Evolutionary conservation across 2,329 filamentous ascomycete genomes (phyloP).

Genomic region (Onygenales sp.): DNA sequence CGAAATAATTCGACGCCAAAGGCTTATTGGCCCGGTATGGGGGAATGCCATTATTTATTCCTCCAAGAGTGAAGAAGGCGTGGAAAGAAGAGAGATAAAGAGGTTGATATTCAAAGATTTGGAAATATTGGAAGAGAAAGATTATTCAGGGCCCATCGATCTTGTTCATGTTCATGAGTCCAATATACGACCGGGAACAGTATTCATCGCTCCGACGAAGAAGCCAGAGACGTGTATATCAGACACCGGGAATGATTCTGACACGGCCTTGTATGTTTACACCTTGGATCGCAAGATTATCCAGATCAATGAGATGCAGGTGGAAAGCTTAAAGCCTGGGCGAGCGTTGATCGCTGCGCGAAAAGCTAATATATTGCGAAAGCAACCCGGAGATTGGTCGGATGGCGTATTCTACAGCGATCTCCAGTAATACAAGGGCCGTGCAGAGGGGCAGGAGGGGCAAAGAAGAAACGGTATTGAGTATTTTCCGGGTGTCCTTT

Average conservation of each 20-base stretch:
- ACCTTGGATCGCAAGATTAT: slow-evolving; percentile 27
- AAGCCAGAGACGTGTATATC: no score
- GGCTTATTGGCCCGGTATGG: slow-evolving; percentile 61
- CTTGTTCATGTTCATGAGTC: no score
- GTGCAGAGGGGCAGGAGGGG: background rate
- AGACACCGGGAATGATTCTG: background rate
- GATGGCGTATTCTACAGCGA: slow-evolving; percentile 26
- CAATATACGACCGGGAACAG: no score
- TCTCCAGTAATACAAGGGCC: slow-evolving; percentile 10
- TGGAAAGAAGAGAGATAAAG: slow-evolving; percentile 18
- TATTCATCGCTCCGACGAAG: no score
- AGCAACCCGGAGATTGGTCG: slow-evolving; percentile 16
- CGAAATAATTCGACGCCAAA: slow-evolving; percentile 46
- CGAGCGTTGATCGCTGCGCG: slow-evolving; percentile 27
- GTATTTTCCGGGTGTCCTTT: no score
- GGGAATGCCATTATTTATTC: slow-evolving; percentile 29
- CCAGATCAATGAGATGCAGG: slow-evolving; percentile 29
- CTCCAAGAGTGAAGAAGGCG: background rate
- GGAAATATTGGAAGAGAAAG: slow-evolving; percentile 10
- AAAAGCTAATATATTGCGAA: slow-evolving; percentile 30
- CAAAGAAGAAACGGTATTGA: no score
- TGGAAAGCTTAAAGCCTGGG: slow-evolving; percentile 28
- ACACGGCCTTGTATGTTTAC: slow-evolving; percentile 25
- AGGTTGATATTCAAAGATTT: slow-evolving; percentile 29
- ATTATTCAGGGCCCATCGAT: no score